Evolutionary conservation across 352 stramenopile species (phyloP).

Genomic region (Phytophthora ohioensis): DNA sequence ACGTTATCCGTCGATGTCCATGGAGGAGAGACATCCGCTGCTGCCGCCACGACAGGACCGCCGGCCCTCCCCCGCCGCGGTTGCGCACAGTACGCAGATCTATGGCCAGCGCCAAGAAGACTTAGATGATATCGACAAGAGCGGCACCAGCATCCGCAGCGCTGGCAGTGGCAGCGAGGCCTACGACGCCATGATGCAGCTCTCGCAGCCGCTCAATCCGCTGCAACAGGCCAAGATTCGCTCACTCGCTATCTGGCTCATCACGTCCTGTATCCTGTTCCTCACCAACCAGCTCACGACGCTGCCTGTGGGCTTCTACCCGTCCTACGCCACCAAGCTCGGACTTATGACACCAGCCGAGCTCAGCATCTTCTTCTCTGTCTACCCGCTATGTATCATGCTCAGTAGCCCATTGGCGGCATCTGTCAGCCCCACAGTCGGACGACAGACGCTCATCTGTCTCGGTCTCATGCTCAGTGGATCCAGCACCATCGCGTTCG

Average conservation of each 20-base stretch:
- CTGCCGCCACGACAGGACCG: constrained; percentile 21
- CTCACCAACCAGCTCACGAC: constrained; percentile 80
- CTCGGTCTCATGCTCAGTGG: constrained; percentile 72
- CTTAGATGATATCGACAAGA: constrained; percentile 43
- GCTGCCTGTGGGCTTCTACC: constrained; percentile 81
- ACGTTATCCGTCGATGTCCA: neutral
- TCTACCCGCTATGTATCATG: constrained; percentile 84
- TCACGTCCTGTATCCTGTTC: constrained; percentile 65
- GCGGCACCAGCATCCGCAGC: constrained; percentile 44
- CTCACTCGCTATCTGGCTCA: constrained; percentile 55
- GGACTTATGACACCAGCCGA: constrained; percentile 56
- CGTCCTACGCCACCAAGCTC: constrained; percentile 55
- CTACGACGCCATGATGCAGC: constrained; percentile 70
- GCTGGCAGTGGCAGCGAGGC: constrained; percentile 24
- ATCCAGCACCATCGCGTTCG: constrained; percentile 70
- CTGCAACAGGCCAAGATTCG: constrained; percentile 56
- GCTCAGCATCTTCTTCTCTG: constrained; percentile 75
- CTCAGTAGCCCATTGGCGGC: constrained; percentile 68
- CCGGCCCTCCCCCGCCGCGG: constrained; percentile 8
- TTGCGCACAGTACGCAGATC: constrained; percentile 22
- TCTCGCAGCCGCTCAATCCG: constrained; percentile 64
- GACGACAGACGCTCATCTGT: constrained; percentile 75
- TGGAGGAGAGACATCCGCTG: constrained; percentile 39
- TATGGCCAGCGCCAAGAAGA: constrained; percentile 26
- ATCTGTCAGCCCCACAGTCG: constrained; percentile 48